Conservation (phyloP, 2,329 filamentous ascomycete species). For the Cladosporium austrohemisphaericum region DNA sequence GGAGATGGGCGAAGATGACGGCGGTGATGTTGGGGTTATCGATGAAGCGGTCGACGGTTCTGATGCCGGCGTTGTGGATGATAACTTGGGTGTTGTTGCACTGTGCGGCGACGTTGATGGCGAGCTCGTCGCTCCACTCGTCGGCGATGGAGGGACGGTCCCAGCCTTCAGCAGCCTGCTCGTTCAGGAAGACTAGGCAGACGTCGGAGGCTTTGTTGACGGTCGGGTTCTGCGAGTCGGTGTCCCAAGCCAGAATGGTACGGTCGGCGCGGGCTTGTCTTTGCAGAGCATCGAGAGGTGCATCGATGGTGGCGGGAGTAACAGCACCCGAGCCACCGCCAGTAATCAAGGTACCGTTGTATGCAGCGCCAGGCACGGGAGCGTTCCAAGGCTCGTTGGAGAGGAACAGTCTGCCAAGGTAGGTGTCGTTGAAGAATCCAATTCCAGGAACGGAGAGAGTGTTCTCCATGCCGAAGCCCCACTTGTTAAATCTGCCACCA, state of each 20-base stretch:
- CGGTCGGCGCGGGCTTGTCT: constrained; percentile 20
- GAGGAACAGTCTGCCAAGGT: constrained; percentile 9
- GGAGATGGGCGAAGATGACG: constrained; percentile 28
- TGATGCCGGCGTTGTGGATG: constrained; percentile 31
- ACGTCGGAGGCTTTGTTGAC: constrained; percentile 25
- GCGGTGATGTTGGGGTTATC: constrained; percentile 31
- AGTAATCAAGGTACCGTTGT: constrained; percentile 41
- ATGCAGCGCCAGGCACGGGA: constrained; percentile 1
- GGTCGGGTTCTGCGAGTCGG: constrained; percentile 19
- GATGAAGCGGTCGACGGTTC: constrained; percentile 29
- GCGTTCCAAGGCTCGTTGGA: constrained; percentile 6
- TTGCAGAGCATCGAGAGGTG: constrained; percentile 25
- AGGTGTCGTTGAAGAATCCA: constrained; percentile 8
- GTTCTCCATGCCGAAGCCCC: constrained; percentile 9
- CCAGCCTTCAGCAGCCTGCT: constrained; percentile 25
- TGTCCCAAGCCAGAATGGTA: constrained; percentile 26
- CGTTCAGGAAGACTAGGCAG: constrained; percentile 33
- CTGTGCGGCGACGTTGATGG: constrained; percentile 28
- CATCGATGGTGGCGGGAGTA: constrained; percentile 23
- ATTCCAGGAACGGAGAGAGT: constrained; percentile 1
- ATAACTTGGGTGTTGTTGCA: constrained; percentile 32
- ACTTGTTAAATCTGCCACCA: constrained; percentile 1
- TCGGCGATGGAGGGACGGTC: constrained; percentile 29
- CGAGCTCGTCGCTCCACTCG: constrained; percentile 26
- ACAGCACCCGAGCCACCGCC: constrained; percentile 31